Evolutionary conservation across 106 monocot genomes (phyloP), one percentile per base, ranked within the genome.

Genomic region (Phalaenopsis equestris): DNA sequence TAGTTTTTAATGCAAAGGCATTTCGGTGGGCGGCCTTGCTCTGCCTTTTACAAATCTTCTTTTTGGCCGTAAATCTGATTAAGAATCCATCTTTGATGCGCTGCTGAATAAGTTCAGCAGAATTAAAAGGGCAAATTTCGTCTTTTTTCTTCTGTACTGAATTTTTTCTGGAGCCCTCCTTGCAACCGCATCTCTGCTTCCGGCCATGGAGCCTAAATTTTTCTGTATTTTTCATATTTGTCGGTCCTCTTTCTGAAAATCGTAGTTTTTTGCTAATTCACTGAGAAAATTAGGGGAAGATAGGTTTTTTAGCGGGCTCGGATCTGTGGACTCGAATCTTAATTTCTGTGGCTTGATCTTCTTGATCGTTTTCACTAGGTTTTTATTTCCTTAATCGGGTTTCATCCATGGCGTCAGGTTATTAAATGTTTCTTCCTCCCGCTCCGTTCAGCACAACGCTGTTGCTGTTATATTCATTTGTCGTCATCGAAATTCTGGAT

Each of bases 331-430:
- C 24, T 75, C 15, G 3, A 30, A 1, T 45, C 47, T 8, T 30
- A 48, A 48, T 1, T 76, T 76, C 16, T 49, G 23, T 24, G 23
- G 48, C 24, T 76, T 30, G 76, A 47, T 47, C 21, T 76, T 30
- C 21, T 76, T 30, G 21, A 76, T 76, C 49, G 30, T 17, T 76
- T 45, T 74, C 0, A 14, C 74, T 0, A 19, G 15, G 41, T 72
- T 6, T 75, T 49, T 76, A 49, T 24, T 24, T 52, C 15, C 70
- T 76, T 43, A 19, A 74, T 45, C 43, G 74, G 43, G 74, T 36
- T 74, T 42, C 45, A 74, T 74, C 18, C 42, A 37, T 68, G 68
- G 68, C 24, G 68, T 68, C 70, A 70, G 74, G 42, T n/a, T n/a
- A 42, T 42, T 74, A 36, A 74, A 4, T 0, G 2, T 19, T 14